phyloP scores from a whole-genome alignment of 352 stramenopile genomes.

The Albugo candida region DNA sequence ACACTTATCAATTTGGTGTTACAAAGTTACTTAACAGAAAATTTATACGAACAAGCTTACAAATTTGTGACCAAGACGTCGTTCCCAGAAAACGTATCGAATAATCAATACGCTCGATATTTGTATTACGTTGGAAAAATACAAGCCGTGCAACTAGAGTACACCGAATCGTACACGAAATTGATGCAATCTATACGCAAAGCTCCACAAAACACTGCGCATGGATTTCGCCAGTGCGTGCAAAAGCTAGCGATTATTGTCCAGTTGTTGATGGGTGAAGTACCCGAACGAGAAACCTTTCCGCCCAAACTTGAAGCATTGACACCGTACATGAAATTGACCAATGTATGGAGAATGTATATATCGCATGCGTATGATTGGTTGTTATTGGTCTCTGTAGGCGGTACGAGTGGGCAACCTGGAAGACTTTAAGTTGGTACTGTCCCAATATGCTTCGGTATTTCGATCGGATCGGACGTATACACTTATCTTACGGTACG shows the following conservation, averaged over 20 bases:
- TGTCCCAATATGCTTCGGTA: conserved; percentile 60
- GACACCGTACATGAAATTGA: conserved; percentile 90
- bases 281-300: conserved; percentile 91
- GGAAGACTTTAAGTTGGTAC: conserved; percentile 85
- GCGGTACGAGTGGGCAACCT: conserved; percentile 92
- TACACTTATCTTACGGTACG: conserved; percentile 87
- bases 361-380: conserved; percentile 1
- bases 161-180: conserved; percentile 92
- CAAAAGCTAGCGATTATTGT: conserved; percentile 94
- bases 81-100: conserved; percentile 84
- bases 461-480: conserved; percentile 91
- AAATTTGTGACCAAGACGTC: conserved; percentile 83
- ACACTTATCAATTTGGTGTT: conserved; percentile 83
- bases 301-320: conserved; percentile 75
- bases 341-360: conserved; percentile 36
- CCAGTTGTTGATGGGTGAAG: conserved; percentile 95
- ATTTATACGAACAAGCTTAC: conserved; percentile 84
- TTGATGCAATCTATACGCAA: conserved; percentile 94
- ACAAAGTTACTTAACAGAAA: conserved; percentile 77
- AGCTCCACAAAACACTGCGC: conserved; percentile 87
- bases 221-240: conserved; percentile 92
- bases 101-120: conserved; percentile 97
- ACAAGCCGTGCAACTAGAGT: conserved; percentile 93
- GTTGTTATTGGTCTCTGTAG: conserved; percentile 13
- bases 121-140: conserved; percentile 94